Evolutionary conservation across 768 basidiomycete species (phyloP).

Genomic region (Phaeotremella fagi): DNA sequence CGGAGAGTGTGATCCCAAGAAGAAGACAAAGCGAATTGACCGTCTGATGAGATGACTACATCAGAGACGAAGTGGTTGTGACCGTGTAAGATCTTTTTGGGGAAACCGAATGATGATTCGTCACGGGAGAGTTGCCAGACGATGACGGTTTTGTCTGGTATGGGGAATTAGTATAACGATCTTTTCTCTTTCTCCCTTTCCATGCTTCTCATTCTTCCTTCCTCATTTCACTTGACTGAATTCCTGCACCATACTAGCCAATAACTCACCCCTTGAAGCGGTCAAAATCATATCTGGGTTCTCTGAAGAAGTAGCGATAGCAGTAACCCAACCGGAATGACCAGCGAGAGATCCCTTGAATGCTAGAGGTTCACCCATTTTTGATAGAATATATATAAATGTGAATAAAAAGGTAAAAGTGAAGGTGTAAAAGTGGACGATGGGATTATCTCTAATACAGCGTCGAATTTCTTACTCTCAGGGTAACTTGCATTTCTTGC

Average conservation of each 20-base stretch:
- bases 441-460: not conserved
- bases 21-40: constrained; percentile 97
- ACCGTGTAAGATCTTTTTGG: constrained; percentile 93
- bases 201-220: not conserved
- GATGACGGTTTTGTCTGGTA: constrained; percentile 95
- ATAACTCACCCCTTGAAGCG: constrained; percentile 79
- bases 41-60: constrained; percentile 97
- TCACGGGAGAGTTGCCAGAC: constrained; percentile 95
- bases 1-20: constrained; percentile 99
- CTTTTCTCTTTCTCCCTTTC: not conserved
- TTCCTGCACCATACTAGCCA: not conserved
- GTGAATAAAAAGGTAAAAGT: not conserved
- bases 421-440: not conserved
- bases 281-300: constrained; percentile 99
- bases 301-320: constrained; percentile 95
- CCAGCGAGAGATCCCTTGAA: constrained; percentile 88
- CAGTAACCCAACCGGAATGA: constrained; percentile 97
- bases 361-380: constrained; percentile 80
- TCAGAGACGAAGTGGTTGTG: constrained; percentile 99
- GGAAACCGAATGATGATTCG: constrained; percentile 73
- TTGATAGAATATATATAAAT: constrained; percentile 11
- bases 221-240: not conserved
- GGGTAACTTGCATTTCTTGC: not conserved
- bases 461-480: not conserved
- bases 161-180: not conserved